Evolutionary conservation across 169 alveolate genomes (phyloP).

Genomic region (Eimeria acervulina): DNA sequence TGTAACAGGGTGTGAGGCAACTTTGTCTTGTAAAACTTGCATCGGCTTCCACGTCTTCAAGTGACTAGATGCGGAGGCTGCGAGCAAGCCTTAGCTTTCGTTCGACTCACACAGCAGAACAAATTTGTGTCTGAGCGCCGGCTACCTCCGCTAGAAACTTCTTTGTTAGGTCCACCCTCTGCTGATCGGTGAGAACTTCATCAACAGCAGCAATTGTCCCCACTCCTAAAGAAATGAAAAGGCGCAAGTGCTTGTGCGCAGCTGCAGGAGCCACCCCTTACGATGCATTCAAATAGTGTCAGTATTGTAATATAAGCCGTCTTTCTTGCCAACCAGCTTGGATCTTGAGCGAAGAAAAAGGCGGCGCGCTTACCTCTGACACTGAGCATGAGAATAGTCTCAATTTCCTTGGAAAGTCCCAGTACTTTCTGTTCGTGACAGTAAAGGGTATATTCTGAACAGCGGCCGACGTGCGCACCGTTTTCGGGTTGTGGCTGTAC

Average conservation of each 20-base stretch:
- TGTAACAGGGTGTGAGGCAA: not conserved
- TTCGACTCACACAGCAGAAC: slow-evolving; percentile 40
- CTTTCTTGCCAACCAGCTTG: not conserved
- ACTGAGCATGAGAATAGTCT: slow-evolving; percentile 65
- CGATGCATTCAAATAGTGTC: not conserved
- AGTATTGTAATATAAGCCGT: not conserved
- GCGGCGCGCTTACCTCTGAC: slow-evolving; percentile 33
- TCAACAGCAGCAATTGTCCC: slow-evolving; percentile 69
- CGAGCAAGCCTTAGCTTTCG: not conserved
- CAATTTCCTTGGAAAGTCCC: slow-evolving; percentile 26
- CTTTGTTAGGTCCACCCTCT: slow-evolving; percentile 42
- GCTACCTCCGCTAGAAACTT: slow-evolving; percentile 55
- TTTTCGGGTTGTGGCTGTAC: not conserved
- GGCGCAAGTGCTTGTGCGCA: not conserved
- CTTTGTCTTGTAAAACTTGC: not conserved
- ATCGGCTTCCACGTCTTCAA: not conserved
- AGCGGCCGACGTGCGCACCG: not conserved
- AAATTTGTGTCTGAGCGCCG: slow-evolving; percentile 46
- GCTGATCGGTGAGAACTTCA: slow-evolving; percentile 46
- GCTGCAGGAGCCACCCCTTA: not conserved
- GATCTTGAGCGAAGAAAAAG: not conserved
- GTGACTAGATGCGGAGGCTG: not conserved
- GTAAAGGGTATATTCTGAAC: not conserved
- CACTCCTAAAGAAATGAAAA: slow-evolving; percentile 31
- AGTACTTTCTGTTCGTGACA: slow-evolving; percentile 18